Conservation (phyloP, 2,329 filamentous ascomycete species). For the Amauroascus verrucosus region DNA sequence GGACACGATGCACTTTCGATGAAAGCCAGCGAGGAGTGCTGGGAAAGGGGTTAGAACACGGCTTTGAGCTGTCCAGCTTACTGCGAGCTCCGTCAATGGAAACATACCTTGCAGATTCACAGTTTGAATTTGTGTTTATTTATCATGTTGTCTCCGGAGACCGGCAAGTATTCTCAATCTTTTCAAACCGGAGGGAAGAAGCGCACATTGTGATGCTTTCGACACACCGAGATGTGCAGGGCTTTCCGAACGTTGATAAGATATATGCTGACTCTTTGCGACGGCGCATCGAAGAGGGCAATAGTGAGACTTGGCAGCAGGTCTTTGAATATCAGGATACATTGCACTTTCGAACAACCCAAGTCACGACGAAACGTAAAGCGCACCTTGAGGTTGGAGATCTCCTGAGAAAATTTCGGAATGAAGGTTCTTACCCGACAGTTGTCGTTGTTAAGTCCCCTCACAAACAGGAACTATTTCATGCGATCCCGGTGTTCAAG, state of each 20-base stretch:
- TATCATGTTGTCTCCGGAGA: slow-evolving; percentile 89
- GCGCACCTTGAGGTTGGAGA: slow-evolving; percentile 81
- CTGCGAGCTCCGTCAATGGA: slow-evolving; percentile 56
- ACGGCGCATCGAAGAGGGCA: slow-evolving; percentile 49
- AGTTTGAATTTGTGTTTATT: slow-evolving; percentile 76
- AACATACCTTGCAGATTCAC: slow-evolving; percentile 64
- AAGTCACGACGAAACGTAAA: slow-evolving; percentile 82
- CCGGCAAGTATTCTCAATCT: slow-evolving; percentile 83
- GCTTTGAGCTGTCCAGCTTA: slow-evolving; percentile 75
- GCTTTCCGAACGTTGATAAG: slow-evolving; percentile 80
- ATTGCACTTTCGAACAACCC: slow-evolving; percentile 72
- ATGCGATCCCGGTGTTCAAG: slow-evolving; percentile 72
- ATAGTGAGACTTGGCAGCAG: slow-evolving; percentile 63
- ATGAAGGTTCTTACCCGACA: slow-evolving; percentile 68
- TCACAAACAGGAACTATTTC: slow-evolving; percentile 65
- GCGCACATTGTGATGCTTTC: slow-evolving; percentile 85
- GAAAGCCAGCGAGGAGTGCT: slow-evolving; percentile 81
- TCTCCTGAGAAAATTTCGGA: slow-evolving; percentile 77
- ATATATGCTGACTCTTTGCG: slow-evolving; percentile 71
- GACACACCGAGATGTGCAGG: slow-evolving; percentile 67
- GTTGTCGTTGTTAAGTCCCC: slow-evolving; percentile 87
- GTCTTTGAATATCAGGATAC: slow-evolving; percentile 80
- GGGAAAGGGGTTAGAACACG: slow-evolving; percentile 83
- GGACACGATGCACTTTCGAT: slow-evolving; percentile 87
- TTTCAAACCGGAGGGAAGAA: slow-evolving; percentile 70